A percentile compares a stretch with the other conserved stretches of the same genome.
phyloP scores from a whole-genome alignment of 257 asterid species.

The Solanum microdontum region DNA sequence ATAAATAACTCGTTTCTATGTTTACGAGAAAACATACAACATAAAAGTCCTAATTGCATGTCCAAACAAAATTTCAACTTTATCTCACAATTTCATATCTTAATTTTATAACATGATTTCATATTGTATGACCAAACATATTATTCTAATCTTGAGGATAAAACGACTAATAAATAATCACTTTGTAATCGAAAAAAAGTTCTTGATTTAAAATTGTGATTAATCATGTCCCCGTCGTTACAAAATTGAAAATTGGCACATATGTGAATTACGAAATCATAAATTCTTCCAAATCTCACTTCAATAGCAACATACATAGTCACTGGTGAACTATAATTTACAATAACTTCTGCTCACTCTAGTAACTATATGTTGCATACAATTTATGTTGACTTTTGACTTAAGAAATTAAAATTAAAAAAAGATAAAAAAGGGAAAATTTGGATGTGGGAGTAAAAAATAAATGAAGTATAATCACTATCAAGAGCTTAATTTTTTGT shows the following conservation, averaged over 20 bases:
- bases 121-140: too few relatives aligned
- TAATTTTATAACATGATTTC: too few relatives aligned
- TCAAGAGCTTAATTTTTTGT: not conserved
- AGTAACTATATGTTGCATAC: conserved; percentile 7
- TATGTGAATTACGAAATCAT: not conserved
- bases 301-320: not conserved
- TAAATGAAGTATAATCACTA: not conserved
- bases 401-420: not conserved
- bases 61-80: too few relatives aligned
- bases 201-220: not conserved
- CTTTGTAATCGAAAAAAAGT: not conserved
- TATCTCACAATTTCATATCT: too few relatives aligned
- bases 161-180: not conserved
- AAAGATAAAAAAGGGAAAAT: not conserved
- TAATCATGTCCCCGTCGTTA: not conserved
- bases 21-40: too few relatives aligned
- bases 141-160: not conserved
- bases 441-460: not conserved
- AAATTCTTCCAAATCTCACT: not conserved
- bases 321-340: conserved; percentile 29
- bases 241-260: not conserved
- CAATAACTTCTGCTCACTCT: conserved; percentile 21
- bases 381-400: not conserved
- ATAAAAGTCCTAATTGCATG: too few relatives aligned
- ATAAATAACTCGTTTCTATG: too few relatives aligned